Conservation (phyloP, 1,284 basidiomycete species). For the Exobasidium cylindrosporum region DNA sequence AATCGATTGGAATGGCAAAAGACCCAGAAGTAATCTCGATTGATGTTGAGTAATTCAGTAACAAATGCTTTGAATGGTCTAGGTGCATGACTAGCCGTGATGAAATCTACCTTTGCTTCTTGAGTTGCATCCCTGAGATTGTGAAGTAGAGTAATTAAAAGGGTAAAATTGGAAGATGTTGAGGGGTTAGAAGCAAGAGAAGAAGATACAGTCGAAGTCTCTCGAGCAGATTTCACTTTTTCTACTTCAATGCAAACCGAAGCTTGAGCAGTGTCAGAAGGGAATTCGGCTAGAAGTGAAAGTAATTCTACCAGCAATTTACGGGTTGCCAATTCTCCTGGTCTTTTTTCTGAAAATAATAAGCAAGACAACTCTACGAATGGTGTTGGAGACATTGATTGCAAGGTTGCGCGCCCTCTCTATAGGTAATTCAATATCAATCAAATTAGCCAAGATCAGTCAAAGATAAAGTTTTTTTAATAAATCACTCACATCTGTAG, state of each 20-base stretch:
- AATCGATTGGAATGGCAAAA: slow-evolving; percentile 94
- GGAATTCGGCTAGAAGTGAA: slow-evolving; percentile 58
- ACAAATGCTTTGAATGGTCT: slow-evolving; percentile 88
- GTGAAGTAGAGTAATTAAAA: slow-evolving; percentile 42
- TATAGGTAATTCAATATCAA: not conserved
- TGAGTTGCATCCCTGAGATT: slow-evolving; percentile 29
- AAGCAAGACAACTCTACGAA: slow-evolving; percentile 77
- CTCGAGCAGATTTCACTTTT: not conserved
- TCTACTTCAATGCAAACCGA: not conserved
- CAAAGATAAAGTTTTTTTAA: not conserved
- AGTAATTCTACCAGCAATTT: slow-evolving; percentile 81
- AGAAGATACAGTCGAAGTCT: slow-evolving; percentile 4
- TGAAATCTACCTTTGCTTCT: slow-evolving; percentile 65
- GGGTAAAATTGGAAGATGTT: not conserved
- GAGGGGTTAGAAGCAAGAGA: not conserved
- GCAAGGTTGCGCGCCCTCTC: slow-evolving; percentile 64
- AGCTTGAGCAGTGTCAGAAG: slow-evolving; percentile 17
- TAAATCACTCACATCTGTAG: slow-evolving; percentile 66
- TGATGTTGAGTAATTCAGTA: slow-evolving; percentile 80
- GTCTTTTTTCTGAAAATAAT: slow-evolving; percentile 94
- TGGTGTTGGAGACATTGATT: slow-evolving; percentile 77
- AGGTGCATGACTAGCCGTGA: slow-evolving; percentile 75
- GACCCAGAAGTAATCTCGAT: slow-evolving; percentile 94
- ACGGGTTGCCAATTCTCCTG: slow-evolving; percentile 82
- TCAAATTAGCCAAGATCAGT: not conserved